A percentile compares a stretch with the other conserved stretches of the same genome.
These are phyloP conservation scores for Cytidiella melzeri DNA, from an alignment of 768 basidiomycete species.

Conservation along the genomic window DNA sequence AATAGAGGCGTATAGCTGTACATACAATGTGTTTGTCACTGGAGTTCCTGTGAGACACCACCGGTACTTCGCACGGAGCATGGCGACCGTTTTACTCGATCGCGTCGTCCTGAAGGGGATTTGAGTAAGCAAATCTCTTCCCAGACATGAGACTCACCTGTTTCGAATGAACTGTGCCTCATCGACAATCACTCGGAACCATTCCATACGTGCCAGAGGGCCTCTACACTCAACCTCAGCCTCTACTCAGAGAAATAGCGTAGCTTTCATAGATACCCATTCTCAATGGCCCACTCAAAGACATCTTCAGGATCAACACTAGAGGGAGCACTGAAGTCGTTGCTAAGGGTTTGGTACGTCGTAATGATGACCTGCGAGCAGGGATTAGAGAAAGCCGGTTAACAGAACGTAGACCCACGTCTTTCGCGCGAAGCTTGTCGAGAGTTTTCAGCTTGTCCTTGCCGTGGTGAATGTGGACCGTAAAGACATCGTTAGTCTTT, in stretches of 20 bases:
- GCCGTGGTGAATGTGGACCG: conserved; percentile 67
- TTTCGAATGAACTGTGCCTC: conserved; percentile 78
- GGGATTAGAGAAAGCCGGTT: conserved; percentile 1
- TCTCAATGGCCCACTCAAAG: conserved; percentile 37
- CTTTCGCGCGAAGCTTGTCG: conserved; percentile 26
- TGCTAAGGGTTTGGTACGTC: conserved; percentile 66
- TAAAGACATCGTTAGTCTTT: conserved; percentile 59
- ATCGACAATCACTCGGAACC: conserved; percentile 69
- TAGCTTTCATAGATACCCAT: conserved; percentile 39
- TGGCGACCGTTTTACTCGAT: conserved; percentile 51
- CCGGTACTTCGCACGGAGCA: conserved; percentile 56
- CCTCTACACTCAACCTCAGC: conserved; percentile 35
- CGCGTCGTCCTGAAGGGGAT: conserved; percentile 39
- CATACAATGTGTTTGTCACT: conserved; percentile 63
- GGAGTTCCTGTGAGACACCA: conserved; percentile 82
- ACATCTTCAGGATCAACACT: conserved; percentile 43
- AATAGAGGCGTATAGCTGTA: neutral
- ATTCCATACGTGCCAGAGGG: conserved; percentile 51
- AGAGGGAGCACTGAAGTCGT: conserved; percentile 49
- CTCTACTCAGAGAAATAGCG: too few species aligned
- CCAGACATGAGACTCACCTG: conserved; percentile 28
- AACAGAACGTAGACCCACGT: conserved; percentile 10
- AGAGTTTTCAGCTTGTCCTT: conserved; percentile 55
- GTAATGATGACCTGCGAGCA: conserved; percentile 60
- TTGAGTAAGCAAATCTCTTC: neutral